Percentiles rank a stretch among this genome's conserved stretches.
Conservation (phyloP, 805 yeast genomes). For the Yamadazyma philogaea region DNA sequence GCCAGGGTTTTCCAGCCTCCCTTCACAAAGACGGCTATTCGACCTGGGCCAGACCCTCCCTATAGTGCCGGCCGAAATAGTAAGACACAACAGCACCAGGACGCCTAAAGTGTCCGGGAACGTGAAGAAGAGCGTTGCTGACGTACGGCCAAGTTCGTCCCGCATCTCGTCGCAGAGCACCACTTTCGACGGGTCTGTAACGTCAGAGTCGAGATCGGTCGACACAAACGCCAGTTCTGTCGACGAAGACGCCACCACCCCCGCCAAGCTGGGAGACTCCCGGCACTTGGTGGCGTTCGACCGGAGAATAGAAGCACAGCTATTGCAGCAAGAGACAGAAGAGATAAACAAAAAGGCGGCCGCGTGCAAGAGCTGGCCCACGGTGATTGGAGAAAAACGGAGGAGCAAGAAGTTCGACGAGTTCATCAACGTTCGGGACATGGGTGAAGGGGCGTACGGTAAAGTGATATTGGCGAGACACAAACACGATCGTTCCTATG, state of each 20-base stretch:
- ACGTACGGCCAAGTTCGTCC: background rate
- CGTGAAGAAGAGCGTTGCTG: background rate
- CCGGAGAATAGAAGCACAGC: conserved; percentile 34
- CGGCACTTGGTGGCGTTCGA: conserved; percentile 2
- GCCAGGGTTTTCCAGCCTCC: conserved; percentile 28
- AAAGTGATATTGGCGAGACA: conserved; percentile 80
- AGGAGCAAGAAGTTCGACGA: conserved; percentile 71
- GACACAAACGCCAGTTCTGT: conserved; percentile 24
- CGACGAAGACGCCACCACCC: background rate
- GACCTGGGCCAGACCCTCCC: conserved; percentile 16
- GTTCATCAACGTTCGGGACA: conserved; percentile 64
- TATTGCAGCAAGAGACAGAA: conserved; percentile 45
- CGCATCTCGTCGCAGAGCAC: conserved; percentile 2
- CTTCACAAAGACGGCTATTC: conserved; percentile 55
- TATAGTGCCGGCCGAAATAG: conserved; percentile 26
- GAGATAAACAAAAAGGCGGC: conserved; percentile 34
- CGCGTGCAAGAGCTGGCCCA: conserved; percentile 46
- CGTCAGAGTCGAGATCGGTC: conserved; percentile 34
- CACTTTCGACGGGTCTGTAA: background rate
- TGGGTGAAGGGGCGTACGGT: conserved; percentile 98
- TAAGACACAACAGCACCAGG: conserved; percentile 35
- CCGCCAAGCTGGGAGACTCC: background rate
- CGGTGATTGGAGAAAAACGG: conserved; percentile 58
- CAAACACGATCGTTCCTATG: conserved; percentile 57
- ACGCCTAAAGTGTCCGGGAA: conserved; percentile 7